Evolutionary conservation across 305 asterid species (phyloP).

Genomic region (Solanum hybrid): DNA sequence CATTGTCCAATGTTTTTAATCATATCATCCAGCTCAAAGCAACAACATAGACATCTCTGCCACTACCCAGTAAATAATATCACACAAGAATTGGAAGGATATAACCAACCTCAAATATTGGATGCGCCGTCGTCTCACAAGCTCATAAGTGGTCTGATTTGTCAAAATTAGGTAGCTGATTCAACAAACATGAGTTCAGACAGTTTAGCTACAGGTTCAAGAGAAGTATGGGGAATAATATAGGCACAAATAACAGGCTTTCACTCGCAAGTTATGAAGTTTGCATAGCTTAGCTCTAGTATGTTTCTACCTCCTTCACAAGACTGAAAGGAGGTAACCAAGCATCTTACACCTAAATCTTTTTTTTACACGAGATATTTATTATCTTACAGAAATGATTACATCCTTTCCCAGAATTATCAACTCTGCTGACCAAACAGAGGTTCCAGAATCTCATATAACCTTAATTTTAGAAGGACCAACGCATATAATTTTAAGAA

Average conservation of each 20-base stretch:
- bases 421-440: not conserved
- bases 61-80: not conserved
- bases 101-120: conserved; percentile 63
- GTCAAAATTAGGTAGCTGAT: conserved; percentile 81
- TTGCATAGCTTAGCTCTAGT: not conserved
- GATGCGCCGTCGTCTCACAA: conserved; percentile 79
- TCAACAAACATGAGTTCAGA: conserved; percentile 12
- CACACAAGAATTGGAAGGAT: not conserved
- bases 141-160: conserved; percentile 92
- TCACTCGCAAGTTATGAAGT: not conserved
- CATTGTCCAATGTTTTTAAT: not conserved
- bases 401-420: not conserved
- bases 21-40: not conserved
- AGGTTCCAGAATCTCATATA: not conserved
- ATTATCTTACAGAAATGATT: not conserved
- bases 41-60: not conserved
- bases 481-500: not conserved
- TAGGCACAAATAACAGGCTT: not conserved
- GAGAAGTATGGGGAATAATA: not conserved
- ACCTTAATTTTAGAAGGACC: not conserved
- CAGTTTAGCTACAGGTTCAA: conserved; percentile 3
- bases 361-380: not conserved
- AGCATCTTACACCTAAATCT: not conserved
- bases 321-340: not conserved
- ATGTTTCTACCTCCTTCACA: not conserved